Evolutionary conservation across 78 protist species (phyloP), one percentile per base, ranked within the genome.

Genomic region (Goniomonas avonlea): DNA sequence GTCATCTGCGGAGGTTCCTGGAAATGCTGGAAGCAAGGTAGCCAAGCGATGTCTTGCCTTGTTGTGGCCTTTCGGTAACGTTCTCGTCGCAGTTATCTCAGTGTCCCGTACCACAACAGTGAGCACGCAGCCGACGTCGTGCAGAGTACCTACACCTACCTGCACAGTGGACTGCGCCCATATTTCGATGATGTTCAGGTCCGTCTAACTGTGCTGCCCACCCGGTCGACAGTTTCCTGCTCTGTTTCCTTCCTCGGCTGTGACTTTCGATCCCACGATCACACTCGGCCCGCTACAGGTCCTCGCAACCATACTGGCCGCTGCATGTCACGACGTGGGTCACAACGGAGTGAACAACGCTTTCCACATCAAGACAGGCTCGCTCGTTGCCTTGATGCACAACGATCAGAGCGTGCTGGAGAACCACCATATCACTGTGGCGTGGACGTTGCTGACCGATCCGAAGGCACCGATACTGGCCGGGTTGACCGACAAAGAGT

Each of bases 371-470:
- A 39, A 45, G 25, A 17, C 3, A 11, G 2, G n/a, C 18, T 25
- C 21, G 38, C 45, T 25, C 38, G 18, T 74, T 11, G 79, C 79
- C 15, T 9, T 74, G 13, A 13, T 20, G 17, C 61, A 74, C 50
- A 74, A 74, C 50, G 79, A 74, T 50, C 29, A 9, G n/a, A 8
- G 38, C 4, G 79, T 74, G 29, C 65, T 74, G 21, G 79, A 74
- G 39, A 25, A 2, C n/a, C 5, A 15, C 17, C 68, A 55, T 38
- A 8, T 74, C 69, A n/a, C 74, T 18, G 13, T 20, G 5, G 15
- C 74, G 74, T 66, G 53, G 56, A 0, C 0, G 35, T 37, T 66
- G 37, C 15, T 40, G 20, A 5, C n/a, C 23, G 38, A 4, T n/a
- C n/a, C n/a, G n/a, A n/a, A n/a, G n/a, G n/a, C n/a, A n/a, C n/a